Evolutionary conservation across 352 stramenopile species (phyloP).

Genomic region (Pythium apleroticum): DNA sequence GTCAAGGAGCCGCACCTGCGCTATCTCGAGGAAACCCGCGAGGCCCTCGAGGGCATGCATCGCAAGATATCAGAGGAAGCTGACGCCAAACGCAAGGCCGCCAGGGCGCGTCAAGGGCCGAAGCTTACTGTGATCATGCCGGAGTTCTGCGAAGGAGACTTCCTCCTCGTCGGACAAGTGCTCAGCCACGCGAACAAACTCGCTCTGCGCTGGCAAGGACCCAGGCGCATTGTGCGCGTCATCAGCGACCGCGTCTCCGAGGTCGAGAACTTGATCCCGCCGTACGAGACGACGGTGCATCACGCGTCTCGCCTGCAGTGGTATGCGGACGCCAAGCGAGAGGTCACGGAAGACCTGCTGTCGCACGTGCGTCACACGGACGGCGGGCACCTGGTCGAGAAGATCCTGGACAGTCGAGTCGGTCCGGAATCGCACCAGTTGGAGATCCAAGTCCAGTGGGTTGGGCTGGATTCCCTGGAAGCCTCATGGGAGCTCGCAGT

Average conservation of each 20-base stretch:
- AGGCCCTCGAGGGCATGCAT: conserved; percentile 15
- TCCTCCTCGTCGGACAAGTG: conserved; percentile 3
- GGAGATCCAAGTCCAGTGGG: conserved; percentile 13
- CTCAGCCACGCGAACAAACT: conserved; percentile 10
- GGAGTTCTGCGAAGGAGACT: conserved; percentile 5
- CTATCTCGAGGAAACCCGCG: not conserved
- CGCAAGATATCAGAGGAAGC: conserved; percentile 8
- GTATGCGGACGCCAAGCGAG: conserved; percentile 14
- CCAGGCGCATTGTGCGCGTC: not conserved
- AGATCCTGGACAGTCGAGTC: conserved; percentile 3
- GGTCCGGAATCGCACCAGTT: not conserved
- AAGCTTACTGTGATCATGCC: not conserved
- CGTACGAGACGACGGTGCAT: conserved; percentile 7
- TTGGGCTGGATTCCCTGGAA: conserved; percentile 20
- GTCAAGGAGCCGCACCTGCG: conserved; percentile 1
- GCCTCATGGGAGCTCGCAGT: conserved; percentile 14
- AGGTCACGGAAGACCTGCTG: conserved; percentile 9
- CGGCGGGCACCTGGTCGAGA: conserved; percentile 24
- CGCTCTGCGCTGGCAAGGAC: not conserved
- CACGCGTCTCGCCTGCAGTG: conserved; percentile 23
- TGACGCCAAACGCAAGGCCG: not conserved
- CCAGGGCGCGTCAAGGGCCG: not conserved
- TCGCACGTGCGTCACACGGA: conserved; percentile 16
- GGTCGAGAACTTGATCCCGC: conserved; percentile 19
- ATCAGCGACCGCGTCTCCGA: conserved; percentile 12